phyloP scores from a whole-genome alignment of 177 flowering plant species.

The Vitis hybrid region DNA sequence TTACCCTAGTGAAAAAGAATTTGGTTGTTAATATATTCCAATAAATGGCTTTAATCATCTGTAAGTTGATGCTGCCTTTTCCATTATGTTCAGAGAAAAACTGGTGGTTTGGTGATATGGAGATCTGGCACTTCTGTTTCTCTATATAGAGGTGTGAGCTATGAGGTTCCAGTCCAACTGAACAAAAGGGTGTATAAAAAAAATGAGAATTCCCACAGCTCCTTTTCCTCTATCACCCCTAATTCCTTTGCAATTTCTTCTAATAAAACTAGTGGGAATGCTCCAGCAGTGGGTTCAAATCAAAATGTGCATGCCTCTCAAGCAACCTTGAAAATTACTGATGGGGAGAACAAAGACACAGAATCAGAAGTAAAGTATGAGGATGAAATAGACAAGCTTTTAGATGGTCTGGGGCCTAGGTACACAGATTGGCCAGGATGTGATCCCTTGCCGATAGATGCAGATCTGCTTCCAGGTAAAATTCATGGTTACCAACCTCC shows the following conservation, averaged over 20 bases:
- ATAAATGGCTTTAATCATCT: not conserved
- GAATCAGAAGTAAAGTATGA: slow-evolving; percentile 63
- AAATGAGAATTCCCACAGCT: slow-evolving; percentile 16
- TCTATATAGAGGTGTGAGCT: slow-evolving; percentile 79
- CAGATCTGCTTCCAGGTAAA: slow-evolving; percentile 79
- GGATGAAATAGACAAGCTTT: slow-evolving; percentile 74
- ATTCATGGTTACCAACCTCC: slow-evolving; percentile 79
- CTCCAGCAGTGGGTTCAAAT: slow-evolving; percentile 19
- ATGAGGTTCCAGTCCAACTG: slow-evolving; percentile 44
- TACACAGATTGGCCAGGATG: slow-evolving; percentile 85
- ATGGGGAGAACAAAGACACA: slow-evolving; percentile 22
- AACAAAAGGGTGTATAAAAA: slow-evolving; percentile 31
- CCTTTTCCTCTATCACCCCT: not conserved
- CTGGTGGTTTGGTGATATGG: slow-evolving; percentile 97
- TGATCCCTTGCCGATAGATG: slow-evolving; percentile 92
- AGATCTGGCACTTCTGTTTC: slow-evolving; percentile 82
- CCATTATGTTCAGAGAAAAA: slow-evolving; percentile 61
- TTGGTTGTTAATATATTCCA: not conserved
- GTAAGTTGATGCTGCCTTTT: slow-evolving; percentile 2
- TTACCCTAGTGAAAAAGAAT: not conserved
- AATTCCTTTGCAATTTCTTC: slow-evolving; percentile 17
- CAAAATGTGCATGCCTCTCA: slow-evolving; percentile 16
- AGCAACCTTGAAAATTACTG: slow-evolving; percentile 20
- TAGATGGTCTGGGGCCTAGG: slow-evolving; percentile 85
- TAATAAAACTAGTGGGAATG: slow-evolving; percentile 17